Percentiles rank a stretch among this genome's conserved stretches.
Evolutionary conservation across 1,139 yeast species (phyloP).

Genomic region (Debaryomyces singareniensis): DNA sequence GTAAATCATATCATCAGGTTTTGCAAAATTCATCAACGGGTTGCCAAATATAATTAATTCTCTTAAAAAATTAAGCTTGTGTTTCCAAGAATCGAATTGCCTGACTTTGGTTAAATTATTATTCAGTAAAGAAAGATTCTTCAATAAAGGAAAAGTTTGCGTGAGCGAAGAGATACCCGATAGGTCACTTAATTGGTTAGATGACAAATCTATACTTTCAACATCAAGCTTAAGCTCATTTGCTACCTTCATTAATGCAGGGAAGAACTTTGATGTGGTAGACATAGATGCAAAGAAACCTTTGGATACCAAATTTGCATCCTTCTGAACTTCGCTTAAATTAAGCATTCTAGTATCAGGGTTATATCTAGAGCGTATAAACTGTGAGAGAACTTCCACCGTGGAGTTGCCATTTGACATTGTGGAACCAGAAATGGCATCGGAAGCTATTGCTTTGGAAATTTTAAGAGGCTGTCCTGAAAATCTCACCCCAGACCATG

Average conservation of each 20-base stretch:
- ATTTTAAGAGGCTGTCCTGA: constrained; percentile 69
- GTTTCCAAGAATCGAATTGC: constrained; percentile 69
- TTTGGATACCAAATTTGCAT: constrained; percentile 50
- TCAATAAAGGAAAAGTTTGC: constrained; percentile 64
- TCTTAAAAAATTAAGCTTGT: constrained; percentile 64
- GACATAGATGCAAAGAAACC: constrained; percentile 64
- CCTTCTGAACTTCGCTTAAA: constrained; percentile 61
- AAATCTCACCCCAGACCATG: constrained; percentile 72
- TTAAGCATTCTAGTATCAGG: constrained; percentile 62
- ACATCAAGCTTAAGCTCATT: constrained; percentile 47
- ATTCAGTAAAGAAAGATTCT: constrained; percentile 73
- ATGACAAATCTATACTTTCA: constrained; percentile 71
- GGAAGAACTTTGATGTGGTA: constrained; percentile 72
- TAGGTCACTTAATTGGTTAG: constrained; percentile 62
- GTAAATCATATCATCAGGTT: constrained; percentile 28
- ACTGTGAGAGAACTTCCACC: constrained; percentile 54
- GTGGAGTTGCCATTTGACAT: constrained; percentile 30
- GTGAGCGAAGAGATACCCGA: constrained; percentile 60
- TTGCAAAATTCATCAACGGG: constrained; percentile 47
- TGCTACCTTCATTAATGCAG: constrained; percentile 87
- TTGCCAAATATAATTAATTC: constrained; percentile 75
- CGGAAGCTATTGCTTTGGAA: constrained; percentile 26
- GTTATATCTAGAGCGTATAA: constrained; percentile 63
- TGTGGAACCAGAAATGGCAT: constrained; percentile 14
- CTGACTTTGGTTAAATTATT: constrained; percentile 58